Conservation (phyloP, 192 early-diverging fungal genomes). For the Coemansia sp. region DNA sequence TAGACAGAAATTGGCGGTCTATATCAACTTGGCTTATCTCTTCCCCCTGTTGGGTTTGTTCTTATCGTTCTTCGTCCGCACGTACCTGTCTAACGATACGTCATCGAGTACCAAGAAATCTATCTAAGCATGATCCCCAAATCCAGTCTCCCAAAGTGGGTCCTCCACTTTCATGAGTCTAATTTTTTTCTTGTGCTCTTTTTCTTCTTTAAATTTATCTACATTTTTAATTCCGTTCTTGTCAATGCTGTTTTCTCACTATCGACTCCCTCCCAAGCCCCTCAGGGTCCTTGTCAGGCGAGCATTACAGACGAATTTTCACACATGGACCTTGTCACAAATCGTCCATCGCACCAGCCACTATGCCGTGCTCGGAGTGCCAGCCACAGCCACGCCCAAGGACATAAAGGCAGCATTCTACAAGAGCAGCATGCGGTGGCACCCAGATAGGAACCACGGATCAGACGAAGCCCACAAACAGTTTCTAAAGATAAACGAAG, state of each 20-base stretch:
- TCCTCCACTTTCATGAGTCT: not conserved
- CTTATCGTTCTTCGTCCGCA: constrained; percentile 72
- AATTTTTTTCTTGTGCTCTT: not conserved
- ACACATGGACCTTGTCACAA: not conserved
- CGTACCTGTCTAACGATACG: constrained; percentile 51
- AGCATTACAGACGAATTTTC: not conserved
- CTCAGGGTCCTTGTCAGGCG: not conserved
- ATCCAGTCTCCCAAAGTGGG: not conserved
- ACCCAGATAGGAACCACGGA: constrained; percentile 76
- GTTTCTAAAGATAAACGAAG: constrained; percentile 83
- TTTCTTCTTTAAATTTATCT: not conserved
- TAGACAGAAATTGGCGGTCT: constrained; percentile 63
- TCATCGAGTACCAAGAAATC: not conserved
- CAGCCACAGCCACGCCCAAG: constrained; percentile 15
- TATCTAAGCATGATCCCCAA: not conserved
- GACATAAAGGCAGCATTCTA: constrained; percentile 52
- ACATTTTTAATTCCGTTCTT: not conserved
- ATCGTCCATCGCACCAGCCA: constrained; percentile 39
- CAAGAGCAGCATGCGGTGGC: constrained; percentile 64
- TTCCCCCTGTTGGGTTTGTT: constrained; percentile 78
- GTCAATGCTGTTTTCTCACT: not conserved
- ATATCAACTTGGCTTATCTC: constrained; percentile 70
- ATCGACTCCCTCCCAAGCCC: not conserved
- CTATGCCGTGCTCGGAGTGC: constrained; percentile 38
- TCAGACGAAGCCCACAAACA: constrained; percentile 63